Conservation (phyloP, 345 rosid genomes). For the Lepidium sativum region DNA sequence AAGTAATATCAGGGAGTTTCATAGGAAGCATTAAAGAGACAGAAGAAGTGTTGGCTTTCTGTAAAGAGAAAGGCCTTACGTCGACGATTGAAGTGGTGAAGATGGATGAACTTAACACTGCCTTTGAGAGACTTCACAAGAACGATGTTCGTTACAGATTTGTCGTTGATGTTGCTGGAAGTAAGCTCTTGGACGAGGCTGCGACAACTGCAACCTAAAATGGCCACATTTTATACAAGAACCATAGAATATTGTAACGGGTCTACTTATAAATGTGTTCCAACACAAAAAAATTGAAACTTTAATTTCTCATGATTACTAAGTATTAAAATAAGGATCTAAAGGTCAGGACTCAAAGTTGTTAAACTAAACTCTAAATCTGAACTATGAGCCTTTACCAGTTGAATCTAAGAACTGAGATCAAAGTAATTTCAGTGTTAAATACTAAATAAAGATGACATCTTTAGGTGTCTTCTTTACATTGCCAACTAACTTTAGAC, state of each 20-base stretch:
- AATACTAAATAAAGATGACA: not conserved
- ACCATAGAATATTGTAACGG: not conserved
- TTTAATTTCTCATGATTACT: too few species aligned
- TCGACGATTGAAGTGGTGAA: slow-evolving; percentile 76
- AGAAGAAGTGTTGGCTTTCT: slow-evolving; percentile 41
- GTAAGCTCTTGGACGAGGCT: slow-evolving; percentile 45
- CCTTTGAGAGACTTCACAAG: slow-evolving; percentile 79
- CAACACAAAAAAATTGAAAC: not conserved
- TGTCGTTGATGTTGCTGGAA: slow-evolving; percentile 82
- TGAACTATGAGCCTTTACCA: too few species aligned
- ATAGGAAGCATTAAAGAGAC: slow-evolving; percentile 54
- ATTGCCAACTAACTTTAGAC: not conserved
- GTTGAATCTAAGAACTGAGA: not conserved
- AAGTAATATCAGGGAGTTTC: slow-evolving; percentile 47
- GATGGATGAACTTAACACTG: slow-evolving; percentile 78
- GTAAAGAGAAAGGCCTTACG: slow-evolving; percentile 49
- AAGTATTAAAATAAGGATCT: too few species aligned
- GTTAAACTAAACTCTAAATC: too few species aligned
- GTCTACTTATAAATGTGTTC: not conserved
- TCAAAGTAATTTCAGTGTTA: not conserved
- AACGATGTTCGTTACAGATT: slow-evolving; percentile 92
- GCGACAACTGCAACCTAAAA: slow-evolving; percentile 6
- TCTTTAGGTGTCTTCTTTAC: not conserved
- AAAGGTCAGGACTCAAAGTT: not conserved
- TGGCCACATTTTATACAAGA: not conserved